Base-by-base conservation (phyloP, 495 filamentous ascomycete genomes). In the Aspergillus indologenus region DNA sequence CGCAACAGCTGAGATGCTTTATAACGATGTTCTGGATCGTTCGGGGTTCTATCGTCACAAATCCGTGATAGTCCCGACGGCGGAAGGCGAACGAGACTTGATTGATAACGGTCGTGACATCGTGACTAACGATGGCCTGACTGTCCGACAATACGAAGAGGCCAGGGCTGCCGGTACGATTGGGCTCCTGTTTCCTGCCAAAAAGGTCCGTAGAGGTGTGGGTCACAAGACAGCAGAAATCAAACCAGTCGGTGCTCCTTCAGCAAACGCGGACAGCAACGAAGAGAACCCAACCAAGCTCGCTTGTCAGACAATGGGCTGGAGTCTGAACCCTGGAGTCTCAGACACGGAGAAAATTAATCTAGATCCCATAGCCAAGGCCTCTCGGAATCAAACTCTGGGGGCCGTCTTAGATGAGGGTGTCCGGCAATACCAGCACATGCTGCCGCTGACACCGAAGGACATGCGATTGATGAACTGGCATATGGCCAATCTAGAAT, bases 401-500 rank as follows among this genome's bases (percentile, higher is more conserved):
- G 94, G 94, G 0, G 88, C 88, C 26, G 88, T 92, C 3, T 90
- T 96, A 81, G 90, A 98, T 63, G 88, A 90, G 55, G 90, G 91
- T 18, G 85, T 97, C 53, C 81, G 80, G 20, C 92, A 98, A 65
- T 98, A 96, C 71, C 87, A 89, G 60, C 81, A 81, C 44, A 81
- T 98, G 56, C 81, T 97, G 19, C 87, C 94, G 47, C 75, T 99
- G 24, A 90, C 85, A 0, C 84, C 91, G 0, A 89, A 89, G 66
- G 94, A 97, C 63, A 85, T 96, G 74, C 82, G 94, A 48, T 79
- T 98, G 31, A 80, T 97, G 63, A 99, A 98, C 66, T 99, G 94
- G 94, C 95, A 99, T 74, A 87, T 96, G 69, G 94, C 95, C 58
- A 99, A 99, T 66, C 80, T 98, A 26, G 94, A 99, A 68, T 99